A percentile compares a stretch with the other conserved stretches of the same genome.
Evolutionary conservation across 768 basidiomycete species (phyloP).

Genomic region (Rhizopogon roseolus): DNA sequence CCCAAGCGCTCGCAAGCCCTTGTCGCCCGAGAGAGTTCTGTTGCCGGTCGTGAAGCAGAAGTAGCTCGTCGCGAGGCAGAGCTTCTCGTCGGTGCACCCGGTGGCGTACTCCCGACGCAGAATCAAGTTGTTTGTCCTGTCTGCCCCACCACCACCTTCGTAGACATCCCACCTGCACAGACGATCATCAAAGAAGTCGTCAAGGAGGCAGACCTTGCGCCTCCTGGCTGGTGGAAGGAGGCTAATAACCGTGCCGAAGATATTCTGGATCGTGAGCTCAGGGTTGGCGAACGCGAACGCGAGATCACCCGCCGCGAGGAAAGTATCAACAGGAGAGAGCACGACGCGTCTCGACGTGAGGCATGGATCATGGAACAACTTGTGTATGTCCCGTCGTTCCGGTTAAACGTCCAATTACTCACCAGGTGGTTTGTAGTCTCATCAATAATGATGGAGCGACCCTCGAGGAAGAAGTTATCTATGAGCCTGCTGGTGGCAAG

Average conservation of each 20-base stretch:
- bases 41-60: constrained; percentile 81
- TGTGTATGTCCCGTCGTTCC: constrained; percentile 47
- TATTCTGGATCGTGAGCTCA: constrained; percentile 78
- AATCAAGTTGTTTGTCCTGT: constrained; percentile 51
- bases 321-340: constrained; percentile 77
- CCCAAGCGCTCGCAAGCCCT: constrained; percentile 82
- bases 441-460: constrained; percentile 65
- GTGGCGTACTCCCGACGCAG: constrained; percentile 62
- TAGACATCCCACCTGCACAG: constrained; percentile 59
- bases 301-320: constrained; percentile 87
- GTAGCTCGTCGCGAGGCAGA: constrained; percentile 89
- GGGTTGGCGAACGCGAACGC: constrained; percentile 79
- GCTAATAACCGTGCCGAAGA: constrained; percentile 73
- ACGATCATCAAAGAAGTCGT: constrained; percentile 87
- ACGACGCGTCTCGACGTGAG: constrained; percentile 83
- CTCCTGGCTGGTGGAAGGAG: constrained; percentile 75
- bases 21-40: constrained; percentile 71
- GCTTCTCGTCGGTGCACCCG: constrained; percentile 76
- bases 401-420: background rate
- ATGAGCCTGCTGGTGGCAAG: constrained; percentile 64
- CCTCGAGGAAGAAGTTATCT: constrained; percentile 78
- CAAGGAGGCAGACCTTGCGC: constrained; percentile 73
- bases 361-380: constrained; percentile 92
- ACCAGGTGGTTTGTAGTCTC: constrained; percentile 34
- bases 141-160: constrained; percentile 49